Evolutionary conservation across 768 basidiomycete species (phyloP), one percentile per base, ranked within the genome.

Genomic region (Termitomyces sp.): DNA sequence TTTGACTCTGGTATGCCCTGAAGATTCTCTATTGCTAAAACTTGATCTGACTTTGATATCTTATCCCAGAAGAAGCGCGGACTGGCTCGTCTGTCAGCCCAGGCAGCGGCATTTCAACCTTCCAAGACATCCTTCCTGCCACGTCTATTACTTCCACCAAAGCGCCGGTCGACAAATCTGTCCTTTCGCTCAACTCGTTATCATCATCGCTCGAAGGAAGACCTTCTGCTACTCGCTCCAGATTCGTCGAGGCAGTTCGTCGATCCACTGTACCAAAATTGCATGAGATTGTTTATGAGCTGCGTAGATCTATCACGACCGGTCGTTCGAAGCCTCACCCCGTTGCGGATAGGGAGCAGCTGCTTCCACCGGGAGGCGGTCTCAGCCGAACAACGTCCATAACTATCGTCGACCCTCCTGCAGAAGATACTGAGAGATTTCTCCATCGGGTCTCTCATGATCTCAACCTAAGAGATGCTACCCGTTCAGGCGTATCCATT

Each of bases 111-210:
- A 59, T 68, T 39, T 65, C 69, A 47, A 77, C 79, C 5, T 83
- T 83, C 61, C 69, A 70, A 39, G 78, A 82, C 41, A 75, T 83
- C 20, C 69, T 83, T 10, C 78, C 82, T 1, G 54, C 76, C 5
- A 62, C 70, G 8, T 69, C 75, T n/a, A 81, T 84, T 56, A 72
- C 80, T 3, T 66, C 77, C 0, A 70, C 78, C 7, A 68, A 70
- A 1, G 60, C 70, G 29, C 69, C 72, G 5, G 55, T 58, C 18
- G 59, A 65, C 18, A 55, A 45, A 24, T 26, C 55, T 15, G 36
- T 51, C 2, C 29, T 59, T 33, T 59, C 57, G 13, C 8, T 26
- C 18, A 60, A 18, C 41, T 51, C 34, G 4, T 45, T n/a, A 42
- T 54, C 36, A 64, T 59, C 15, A 55, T 63, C 22, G 15, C 4